phyloP scores from a whole-genome alignment of 2,329 filamentous ascomycete species.

The Fusarium agapanthi region DNA sequence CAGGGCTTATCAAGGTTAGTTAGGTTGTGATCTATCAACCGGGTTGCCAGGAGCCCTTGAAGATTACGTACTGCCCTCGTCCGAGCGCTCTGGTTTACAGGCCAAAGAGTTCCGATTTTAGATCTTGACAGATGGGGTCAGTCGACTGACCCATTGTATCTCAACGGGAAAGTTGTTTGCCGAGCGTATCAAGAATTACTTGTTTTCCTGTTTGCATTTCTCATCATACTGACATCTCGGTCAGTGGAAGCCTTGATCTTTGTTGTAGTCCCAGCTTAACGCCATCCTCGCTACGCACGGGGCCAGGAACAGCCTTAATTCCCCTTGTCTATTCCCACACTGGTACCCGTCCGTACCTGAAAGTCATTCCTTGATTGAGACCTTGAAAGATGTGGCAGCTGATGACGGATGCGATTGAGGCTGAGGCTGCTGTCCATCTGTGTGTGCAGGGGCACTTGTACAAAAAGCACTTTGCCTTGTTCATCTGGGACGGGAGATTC shows the following conservation, averaged over 20 bases:
- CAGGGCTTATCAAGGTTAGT: not conserved
- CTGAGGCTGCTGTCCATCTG: constrained; percentile 34
- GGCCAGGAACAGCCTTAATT: constrained; percentile 26
- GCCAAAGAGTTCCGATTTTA: constrained; percentile 12
- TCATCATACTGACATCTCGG: not conserved
- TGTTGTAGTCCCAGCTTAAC: not conserved
- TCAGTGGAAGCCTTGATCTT: not conserved
- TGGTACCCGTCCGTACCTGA: constrained; percentile 10
- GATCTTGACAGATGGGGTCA: constrained; percentile 24
- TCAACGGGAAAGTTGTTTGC: not conserved
- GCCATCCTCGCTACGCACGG: constrained; percentile 25
- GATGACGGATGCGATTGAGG: constrained; percentile 41
- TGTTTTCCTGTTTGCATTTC: constrained; percentile 4
- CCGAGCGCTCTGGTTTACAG: constrained; percentile 9
- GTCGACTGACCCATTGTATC: not conserved
- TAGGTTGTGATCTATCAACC: constrained; percentile 18
- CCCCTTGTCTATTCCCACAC: constrained; percentile 23
- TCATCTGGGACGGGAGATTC: constrained; percentile 11
- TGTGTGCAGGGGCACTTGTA: constrained; percentile 14
- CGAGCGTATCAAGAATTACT: not conserved
- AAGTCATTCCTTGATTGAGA: constrained; percentile 15
- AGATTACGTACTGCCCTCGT: constrained; percentile 34
- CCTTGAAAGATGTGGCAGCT: constrained; percentile 23
- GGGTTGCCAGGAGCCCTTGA: constrained; percentile 3
- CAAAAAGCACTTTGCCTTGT: constrained; percentile 21